Percentiles rank a stretch among this genome's conserved stretches.
Evolutionary conservation across 2,329 filamentous ascomycete genomes (phyloP).

Genomic region (Fusarium albidum): DNA sequence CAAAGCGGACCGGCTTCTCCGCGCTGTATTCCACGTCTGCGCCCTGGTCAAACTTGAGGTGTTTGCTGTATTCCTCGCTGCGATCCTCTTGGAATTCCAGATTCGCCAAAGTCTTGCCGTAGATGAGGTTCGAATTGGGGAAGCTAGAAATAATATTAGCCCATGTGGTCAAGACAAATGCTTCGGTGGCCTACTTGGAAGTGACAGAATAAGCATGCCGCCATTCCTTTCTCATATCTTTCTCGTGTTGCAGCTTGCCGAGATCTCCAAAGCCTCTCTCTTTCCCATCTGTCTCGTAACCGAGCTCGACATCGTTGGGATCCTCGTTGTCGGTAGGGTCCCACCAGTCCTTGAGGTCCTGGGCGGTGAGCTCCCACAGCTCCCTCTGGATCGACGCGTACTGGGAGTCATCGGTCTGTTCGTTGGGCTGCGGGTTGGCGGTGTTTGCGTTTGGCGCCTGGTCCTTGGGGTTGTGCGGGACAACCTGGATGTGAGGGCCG

Average conservation of each 20-base stretch:
- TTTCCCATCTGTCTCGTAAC: conserved; percentile 49
- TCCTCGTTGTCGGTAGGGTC: conserved; percentile 48
- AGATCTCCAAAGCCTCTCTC: conserved; percentile 43
- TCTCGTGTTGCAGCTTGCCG: conserved; percentile 49
- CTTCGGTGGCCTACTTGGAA: conserved; percentile 47
- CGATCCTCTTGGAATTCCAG: conserved; percentile 53
- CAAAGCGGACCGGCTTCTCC: conserved; percentile 65
- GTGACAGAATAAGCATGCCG: conserved; percentile 51
- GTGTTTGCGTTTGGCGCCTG: conserved; percentile 5
- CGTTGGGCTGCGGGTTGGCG: conserved; percentile 12
- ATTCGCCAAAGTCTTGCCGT: conserved; percentile 62
- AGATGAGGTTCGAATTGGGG: conserved; percentile 60
- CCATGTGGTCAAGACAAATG: conserved; percentile 3
- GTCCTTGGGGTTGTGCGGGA: conserved; percentile 35
- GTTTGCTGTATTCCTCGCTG: conserved; percentile 41
- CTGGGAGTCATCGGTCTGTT: conserved; percentile 16
- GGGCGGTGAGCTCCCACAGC: conserved; percentile 47
- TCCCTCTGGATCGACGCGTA: conserved; percentile 28
- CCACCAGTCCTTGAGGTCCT: conserved; percentile 47
- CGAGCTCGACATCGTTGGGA: conserved; percentile 46
- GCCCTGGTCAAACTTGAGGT: conserved; percentile 46
- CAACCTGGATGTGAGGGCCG: conserved; percentile 44
- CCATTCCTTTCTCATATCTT: conserved; percentile 54
- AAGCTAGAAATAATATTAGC: conserved; percentile 47
- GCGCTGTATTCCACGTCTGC: conserved; percentile 50